A percentile compares a stretch with the other conserved stretches of the same genome.
Conservation (phyloP, 176 grass and related monocot genomes). For the Triticum urartu region DNA sequence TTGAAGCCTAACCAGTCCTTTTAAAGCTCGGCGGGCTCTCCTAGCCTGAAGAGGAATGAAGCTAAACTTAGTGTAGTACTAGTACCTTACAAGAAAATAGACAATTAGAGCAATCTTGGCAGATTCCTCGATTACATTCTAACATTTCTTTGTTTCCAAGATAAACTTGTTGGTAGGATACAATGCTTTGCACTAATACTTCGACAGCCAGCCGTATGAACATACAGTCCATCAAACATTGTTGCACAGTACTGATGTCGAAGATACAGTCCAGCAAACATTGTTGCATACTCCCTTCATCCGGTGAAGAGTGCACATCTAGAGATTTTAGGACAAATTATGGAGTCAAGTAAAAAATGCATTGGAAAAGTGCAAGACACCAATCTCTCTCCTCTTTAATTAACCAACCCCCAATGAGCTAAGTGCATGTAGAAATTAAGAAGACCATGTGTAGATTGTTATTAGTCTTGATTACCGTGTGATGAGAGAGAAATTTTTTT, state of each 20-base stretch:
- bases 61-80: neutral
- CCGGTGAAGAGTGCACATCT: no score
- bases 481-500: no score
- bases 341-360: no score
- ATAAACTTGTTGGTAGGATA: neutral
- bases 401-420: no score
- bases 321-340: no score
- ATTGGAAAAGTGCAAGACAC: no score
- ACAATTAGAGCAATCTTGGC: neutral
- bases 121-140: neutral
- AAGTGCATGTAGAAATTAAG: no score
- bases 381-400: no score
- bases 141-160: neutral
- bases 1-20: constrained; percentile 90
- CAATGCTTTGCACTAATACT: neutral
- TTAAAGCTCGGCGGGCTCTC: constrained; percentile 85
- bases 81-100: neutral
- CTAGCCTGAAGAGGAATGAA: constrained; percentile 69
- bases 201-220: neutral
- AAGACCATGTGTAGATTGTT: no score
- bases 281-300: no score
- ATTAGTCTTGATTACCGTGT: no score
- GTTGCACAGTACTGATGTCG: neutral
- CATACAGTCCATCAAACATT: neutral
- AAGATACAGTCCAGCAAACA: no score